Evolutionary conservation across 2,329 filamentous ascomycete species (phyloP).

Genomic region (Colletotrichum sp.): DNA sequence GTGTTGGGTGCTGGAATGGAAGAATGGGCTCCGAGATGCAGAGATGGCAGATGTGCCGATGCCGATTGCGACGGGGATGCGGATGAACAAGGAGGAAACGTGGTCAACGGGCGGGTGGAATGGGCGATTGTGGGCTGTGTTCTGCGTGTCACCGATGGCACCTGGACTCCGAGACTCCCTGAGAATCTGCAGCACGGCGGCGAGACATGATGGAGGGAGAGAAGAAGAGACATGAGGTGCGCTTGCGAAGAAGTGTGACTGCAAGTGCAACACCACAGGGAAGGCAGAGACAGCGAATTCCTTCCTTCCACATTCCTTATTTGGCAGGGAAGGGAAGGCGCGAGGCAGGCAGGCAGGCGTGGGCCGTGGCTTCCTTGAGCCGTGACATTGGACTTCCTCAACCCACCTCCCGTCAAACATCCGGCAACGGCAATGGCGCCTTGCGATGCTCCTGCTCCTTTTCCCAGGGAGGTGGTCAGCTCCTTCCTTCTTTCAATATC

Average conservation of each 20-base stretch:
- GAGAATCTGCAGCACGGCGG: background rate
- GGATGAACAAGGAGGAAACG: background rate
- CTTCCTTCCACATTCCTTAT: background rate
- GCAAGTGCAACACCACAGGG: background rate
- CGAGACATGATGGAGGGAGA: background rate
- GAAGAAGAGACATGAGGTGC: background rate
- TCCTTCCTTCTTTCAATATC: background rate
- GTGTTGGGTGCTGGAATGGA: background rate
- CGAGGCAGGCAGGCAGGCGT: background rate
- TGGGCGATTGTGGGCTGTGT: background rate
- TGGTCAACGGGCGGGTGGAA: constrained; percentile 3
- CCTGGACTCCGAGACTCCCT: background rate
- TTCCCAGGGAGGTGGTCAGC: background rate
- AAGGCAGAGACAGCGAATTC: background rate
- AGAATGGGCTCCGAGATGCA: background rate
- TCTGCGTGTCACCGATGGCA: background rate
- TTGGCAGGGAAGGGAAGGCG: background rate
- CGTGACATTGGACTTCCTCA: background rate
- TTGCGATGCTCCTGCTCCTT: background rate
- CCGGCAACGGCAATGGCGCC: background rate
- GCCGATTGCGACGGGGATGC: background rate
- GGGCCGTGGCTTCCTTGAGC: background rate
- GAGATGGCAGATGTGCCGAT: background rate
- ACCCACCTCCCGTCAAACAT: background rate
- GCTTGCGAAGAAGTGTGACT: background rate